A percentile compares a stretch with the other conserved stretches of the same genome.
These are phyloP conservation scores for Boletus subluridellus DNA, from an alignment of 1,284 basidiomycete species.

Conservation along the genomic window DNA sequence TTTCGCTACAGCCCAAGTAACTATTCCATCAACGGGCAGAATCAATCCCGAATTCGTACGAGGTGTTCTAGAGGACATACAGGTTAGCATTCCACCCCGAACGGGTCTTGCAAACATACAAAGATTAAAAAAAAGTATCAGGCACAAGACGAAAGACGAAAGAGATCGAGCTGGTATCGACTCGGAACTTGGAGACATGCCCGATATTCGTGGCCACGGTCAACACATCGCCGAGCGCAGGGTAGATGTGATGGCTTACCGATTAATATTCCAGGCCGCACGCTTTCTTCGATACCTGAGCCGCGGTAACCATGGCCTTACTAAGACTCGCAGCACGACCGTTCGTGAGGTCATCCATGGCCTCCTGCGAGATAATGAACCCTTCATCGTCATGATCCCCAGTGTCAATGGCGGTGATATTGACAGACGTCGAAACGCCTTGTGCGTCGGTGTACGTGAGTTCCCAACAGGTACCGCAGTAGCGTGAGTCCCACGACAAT, in stretches of 20 bases:
- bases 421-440: slow-evolving; percentile 21
- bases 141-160: neutral
- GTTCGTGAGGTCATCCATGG: slow-evolving; percentile 19
- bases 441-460: slow-evolving; percentile 31
- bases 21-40: neutral
- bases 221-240: neutral
- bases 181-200: neutral
- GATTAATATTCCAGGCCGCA: slow-evolving; percentile 6
- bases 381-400: slow-evolving; percentile 38
- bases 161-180: neutral
- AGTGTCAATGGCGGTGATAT: slow-evolving; percentile 38
- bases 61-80: neutral
- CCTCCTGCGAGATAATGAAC: slow-evolving; percentile 39
- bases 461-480: slow-evolving; percentile 29
- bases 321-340: slow-evolving; percentile 6
- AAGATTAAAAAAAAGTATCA: neutral
- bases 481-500: slow-evolving; percentile 15
- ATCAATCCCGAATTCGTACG: neutral
- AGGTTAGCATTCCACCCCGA: neutral
- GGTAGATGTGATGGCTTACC: neutral
- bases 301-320: neutral
- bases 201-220: neutral
- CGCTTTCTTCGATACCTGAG: neutral
- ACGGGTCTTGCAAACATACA: neutral
- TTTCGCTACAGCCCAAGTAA: neutral